Conservation (phyloP, 2,329 filamentous ascomycete genomes). For the Neoascochyta sp. region DNA sequence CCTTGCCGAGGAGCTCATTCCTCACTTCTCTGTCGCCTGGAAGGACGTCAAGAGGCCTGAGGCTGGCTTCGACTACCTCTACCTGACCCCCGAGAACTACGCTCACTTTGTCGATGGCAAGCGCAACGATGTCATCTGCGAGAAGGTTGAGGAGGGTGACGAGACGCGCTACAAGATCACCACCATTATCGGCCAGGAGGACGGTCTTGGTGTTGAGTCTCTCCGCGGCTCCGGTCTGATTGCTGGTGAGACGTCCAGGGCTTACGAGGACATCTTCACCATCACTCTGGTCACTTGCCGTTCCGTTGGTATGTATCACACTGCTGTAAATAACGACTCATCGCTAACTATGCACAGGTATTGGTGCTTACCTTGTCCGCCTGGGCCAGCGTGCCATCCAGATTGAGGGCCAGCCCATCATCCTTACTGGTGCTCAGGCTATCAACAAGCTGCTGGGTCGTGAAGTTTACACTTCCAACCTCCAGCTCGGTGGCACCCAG, state of each 20-base stretch:
- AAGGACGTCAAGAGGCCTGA: constrained; percentile 79
- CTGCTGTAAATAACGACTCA: neutral
- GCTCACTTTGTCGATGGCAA: constrained; percentile 78
- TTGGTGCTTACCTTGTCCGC: constrained; percentile 96
- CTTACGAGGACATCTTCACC: constrained; percentile 98
- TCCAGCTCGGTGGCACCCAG: constrained; percentile 99
- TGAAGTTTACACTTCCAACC: constrained; percentile 97
- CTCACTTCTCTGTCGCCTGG: constrained; percentile 96
- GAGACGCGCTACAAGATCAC: constrained; percentile 92
- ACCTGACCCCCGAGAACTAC: constrained; percentile 82
- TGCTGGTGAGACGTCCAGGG: constrained; percentile 91
- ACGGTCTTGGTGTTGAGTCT: constrained; percentile 96
- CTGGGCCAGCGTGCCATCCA: constrained; percentile 98
- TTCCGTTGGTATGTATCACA: constrained; percentile 68
- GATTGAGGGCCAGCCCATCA: constrained; percentile 98
- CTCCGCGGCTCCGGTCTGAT: constrained; percentile 96
- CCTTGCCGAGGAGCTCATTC: constrained; percentile 93
- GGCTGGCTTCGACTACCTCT: constrained; percentile 93
- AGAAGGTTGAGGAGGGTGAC: constrained; percentile 78
- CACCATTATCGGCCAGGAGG: constrained; percentile 87
- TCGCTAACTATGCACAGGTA: constrained; percentile 57
- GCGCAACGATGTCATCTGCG: constrained; percentile 76
- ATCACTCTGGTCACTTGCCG: constrained; percentile 96
- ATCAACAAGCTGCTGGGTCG: constrained; percentile 98
- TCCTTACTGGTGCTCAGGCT: constrained; percentile 92